These are phyloP conservation scores for Boletales sp. DNA, from an alignment of 768 basidiomycete species.

Conservation along the genomic window DNA sequence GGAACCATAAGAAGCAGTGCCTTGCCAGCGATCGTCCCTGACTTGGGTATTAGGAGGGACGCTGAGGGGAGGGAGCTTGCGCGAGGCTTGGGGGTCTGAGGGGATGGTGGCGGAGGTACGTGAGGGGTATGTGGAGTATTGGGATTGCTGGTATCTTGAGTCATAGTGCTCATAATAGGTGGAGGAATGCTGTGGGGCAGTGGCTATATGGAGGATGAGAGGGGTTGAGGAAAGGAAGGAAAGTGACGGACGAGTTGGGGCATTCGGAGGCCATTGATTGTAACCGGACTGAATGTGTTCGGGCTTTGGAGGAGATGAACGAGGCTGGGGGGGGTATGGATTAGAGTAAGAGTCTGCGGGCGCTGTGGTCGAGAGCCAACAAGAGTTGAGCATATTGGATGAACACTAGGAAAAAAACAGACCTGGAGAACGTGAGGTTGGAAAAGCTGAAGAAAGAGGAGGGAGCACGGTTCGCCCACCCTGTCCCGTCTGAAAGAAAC, in stretches of 20 bases:
- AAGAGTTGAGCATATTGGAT: slow-evolving; percentile 54
- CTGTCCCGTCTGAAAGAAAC: slow-evolving; percentile 76
- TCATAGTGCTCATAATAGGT: slow-evolving; percentile 57
- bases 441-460: slow-evolving; percentile 81
- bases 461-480: slow-evolving; percentile 88
- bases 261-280: slow-evolving; percentile 37
- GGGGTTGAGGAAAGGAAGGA: slow-evolving; percentile 3
- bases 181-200: slow-evolving; percentile 46
- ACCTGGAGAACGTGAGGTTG: slow-evolving; percentile 90
- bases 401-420: slow-evolving; percentile 60
- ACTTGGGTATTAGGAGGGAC: slow-evolving; percentile 38
- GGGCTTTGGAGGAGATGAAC: slow-evolving; percentile 57
- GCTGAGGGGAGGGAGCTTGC: slow-evolving; percentile 56
- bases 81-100: slow-evolving; percentile 46
- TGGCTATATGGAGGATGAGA: slow-evolving; percentile 21
- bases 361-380: slow-evolving; percentile 53
- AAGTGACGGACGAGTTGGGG: slow-evolving; percentile 31
- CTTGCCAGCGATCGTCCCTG: slow-evolving; percentile 49
- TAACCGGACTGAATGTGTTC: slow-evolving; percentile 53
- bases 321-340: slow-evolving; percentile 62
- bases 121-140: slow-evolving; percentile 46
- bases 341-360: slow-evolving; percentile 50
- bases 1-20: slow-evolving; percentile 34
- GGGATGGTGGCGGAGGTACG: slow-evolving; percentile 49
- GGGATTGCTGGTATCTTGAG: slow-evolving; percentile 38